Conservation (phyloP, 1,284 basidiomycete species). For the Coniophora puteana region DNA sequence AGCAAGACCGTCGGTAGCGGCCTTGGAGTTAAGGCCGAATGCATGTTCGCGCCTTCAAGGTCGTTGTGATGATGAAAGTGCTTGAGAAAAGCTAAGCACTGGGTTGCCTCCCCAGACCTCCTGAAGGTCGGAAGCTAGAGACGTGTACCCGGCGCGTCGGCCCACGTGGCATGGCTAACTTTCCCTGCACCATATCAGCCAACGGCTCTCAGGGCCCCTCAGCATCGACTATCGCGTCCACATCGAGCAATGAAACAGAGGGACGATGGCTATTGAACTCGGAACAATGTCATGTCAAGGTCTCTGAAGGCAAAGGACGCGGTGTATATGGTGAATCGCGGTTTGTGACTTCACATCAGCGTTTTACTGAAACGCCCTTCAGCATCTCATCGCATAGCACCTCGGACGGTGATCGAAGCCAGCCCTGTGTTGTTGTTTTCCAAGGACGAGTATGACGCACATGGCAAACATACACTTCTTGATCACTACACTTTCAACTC, state of each 20-base stretch:
- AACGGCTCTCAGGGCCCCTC: conserved; percentile 7
- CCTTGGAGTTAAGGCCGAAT: conserved; percentile 34
- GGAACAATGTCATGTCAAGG: conserved; percentile 15
- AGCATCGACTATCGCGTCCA: no score
- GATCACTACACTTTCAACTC: conserved; percentile 89
- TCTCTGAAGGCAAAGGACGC: conserved; percentile 49
- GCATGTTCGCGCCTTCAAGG: conserved; percentile 13
- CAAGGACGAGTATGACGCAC: conserved; percentile 65
- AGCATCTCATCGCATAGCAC: conserved; percentile 60
- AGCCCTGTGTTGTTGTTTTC: conserved; percentile 84
- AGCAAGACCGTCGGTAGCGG: conserved; percentile 52
- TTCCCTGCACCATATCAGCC: conserved; percentile 15
- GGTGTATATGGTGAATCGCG: conserved; percentile 62
- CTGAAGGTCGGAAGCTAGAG: no score
- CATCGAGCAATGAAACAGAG: not conserved
- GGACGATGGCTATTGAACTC: conserved; percentile 15
- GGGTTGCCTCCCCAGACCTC: no score
- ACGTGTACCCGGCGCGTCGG: not conserved
- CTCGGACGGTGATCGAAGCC: conserved; percentile 72
- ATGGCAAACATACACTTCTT: conserved; percentile 70
- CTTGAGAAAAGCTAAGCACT: not conserved
- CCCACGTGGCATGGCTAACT: conserved; percentile 13
- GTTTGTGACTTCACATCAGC: not conserved
- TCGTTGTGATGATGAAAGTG: not conserved
- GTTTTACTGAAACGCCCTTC: conserved; percentile 2